Conservation (phyloP, 2,329 filamentous ascomycete genomes). For the Fusarium sp. region DNA sequence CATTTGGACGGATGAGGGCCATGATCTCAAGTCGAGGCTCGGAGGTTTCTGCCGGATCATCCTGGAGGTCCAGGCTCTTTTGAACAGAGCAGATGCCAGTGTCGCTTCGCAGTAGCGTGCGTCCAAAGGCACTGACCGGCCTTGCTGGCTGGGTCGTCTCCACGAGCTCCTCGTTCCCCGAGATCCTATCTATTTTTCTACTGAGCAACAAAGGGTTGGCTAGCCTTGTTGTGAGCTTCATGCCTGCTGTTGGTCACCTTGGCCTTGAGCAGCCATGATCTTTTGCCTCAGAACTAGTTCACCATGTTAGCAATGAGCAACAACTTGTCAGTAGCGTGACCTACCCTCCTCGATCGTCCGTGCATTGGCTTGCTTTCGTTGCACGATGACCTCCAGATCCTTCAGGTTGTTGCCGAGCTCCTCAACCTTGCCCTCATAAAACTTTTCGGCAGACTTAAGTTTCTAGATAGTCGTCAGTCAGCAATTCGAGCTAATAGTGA, state of each 20-base stretch:
- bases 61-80: conserved; percentile 44
- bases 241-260: conserved; percentile 36
- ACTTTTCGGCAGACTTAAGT: conserved; percentile 61
- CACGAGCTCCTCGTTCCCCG: not conserved
- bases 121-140: conserved; percentile 6
- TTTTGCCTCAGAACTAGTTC: conserved; percentile 54
- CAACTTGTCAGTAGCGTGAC: conserved; percentile 43
- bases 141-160: conserved; percentile 8
- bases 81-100: conserved; percentile 31
- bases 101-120: conserved; percentile 13
- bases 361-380: conserved; percentile 81
- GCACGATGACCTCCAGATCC: conserved; percentile 64
- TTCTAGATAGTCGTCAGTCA: conserved; percentile 50
- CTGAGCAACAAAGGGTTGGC: not conserved
- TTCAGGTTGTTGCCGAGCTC: conserved; percentile 62
- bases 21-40: conserved; percentile 42
- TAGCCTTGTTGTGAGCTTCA: conserved; percentile 16
- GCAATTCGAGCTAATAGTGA: conserved; percentile 9
- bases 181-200: conserved; percentile 12
- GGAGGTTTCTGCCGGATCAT: conserved; percentile 45
- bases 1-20: conserved; percentile 47
- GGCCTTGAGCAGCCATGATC: conserved; percentile 51
- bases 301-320: conserved; percentile 47
- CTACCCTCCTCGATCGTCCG: conserved; percentile 87
- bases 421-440: conserved; percentile 64